These are phyloP conservation scores for Trichophyton benhamiae DNA, from an alignment of 2,329 filamentous ascomycete genomes.

Conservation along the genomic window DNA sequence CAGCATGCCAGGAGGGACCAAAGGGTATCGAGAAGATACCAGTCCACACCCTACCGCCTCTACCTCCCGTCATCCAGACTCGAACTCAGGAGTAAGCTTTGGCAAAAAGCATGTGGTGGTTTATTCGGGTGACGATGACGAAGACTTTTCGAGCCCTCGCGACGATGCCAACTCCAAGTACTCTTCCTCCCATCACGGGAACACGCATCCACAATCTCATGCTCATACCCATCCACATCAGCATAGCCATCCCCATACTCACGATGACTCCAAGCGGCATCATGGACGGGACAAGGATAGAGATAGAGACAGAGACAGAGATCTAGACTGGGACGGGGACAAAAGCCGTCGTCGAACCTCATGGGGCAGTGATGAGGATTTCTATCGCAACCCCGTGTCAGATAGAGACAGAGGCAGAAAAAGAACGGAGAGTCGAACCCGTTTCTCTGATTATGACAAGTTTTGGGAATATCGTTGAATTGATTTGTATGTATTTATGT, in stretches of 20 bases:
- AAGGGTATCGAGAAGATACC: conserved; percentile 38
- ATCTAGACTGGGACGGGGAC: not conserved
- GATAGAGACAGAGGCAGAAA: conserved; percentile 15
- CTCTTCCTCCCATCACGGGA: not conserved
- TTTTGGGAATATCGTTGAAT: not conserved
- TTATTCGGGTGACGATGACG: not conserved
- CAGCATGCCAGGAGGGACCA: conserved; percentile 48
- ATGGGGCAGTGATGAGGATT: conserved; percentile 28
- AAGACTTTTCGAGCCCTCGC: not conserved
- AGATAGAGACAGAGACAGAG: conserved; percentile 3
- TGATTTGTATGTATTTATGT: not conserved
- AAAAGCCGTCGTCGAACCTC: conserved; percentile 16
- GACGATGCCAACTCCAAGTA: not conserved
- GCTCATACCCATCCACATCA: not conserved
- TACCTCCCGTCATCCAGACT: not conserved
- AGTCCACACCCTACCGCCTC: not conserved
- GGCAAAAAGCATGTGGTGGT: not conserved
- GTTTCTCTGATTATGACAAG: not conserved
- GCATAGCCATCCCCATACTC: not conserved
- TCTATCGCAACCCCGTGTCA: conserved; percentile 20
- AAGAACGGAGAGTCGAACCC: not conserved
- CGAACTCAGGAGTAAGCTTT: not conserved
- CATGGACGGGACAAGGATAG: not conserved
- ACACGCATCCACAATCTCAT: not conserved
- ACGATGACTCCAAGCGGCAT: not conserved